phyloP scores from a whole-genome alignment of 163 green algal species.

The Smithsoniella earleae region DNA sequence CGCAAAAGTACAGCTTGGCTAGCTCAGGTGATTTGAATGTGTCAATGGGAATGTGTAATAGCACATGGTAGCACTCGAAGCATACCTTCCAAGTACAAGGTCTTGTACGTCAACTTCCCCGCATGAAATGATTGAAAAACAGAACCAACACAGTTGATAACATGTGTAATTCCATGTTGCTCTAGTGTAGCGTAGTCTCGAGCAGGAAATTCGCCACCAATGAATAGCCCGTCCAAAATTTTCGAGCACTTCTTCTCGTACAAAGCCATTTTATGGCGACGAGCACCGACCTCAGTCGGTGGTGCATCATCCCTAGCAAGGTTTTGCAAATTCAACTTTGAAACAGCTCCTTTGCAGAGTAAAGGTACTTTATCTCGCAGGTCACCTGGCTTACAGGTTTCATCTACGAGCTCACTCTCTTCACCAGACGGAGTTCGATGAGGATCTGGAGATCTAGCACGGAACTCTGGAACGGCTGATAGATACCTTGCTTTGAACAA shows the following conservation, averaged over 20 bases:
- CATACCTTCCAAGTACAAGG: slow-evolving; percentile 79
- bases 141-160: slow-evolving; percentile 93
- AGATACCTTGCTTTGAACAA: slow-evolving; percentile 9
- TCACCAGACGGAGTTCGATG: neutral
- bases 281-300: slow-evolving; percentile 36
- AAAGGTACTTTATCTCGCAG: neutral
- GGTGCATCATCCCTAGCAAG: slow-evolving; percentile 21
- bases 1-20: no score
- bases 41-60: no score
- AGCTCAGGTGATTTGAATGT: no score
- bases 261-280: slow-evolving; percentile 71
- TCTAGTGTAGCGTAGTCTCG: slow-evolving; percentile 56
- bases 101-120: slow-evolving; percentile 72
- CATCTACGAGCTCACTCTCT: neutral
- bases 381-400: neutral
- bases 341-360: neutral
- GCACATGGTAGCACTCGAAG: no score
- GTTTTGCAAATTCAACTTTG: slow-evolving; percentile 7
- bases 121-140: slow-evolving; percentile 78
- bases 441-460: no score
- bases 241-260: slow-evolving; percentile 84
- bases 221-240: slow-evolving; percentile 65
- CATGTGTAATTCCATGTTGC: slow-evolving; percentile 77
- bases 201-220: slow-evolving; percentile 76
- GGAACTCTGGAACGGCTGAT: slow-evolving; percentile 13